Percentiles rank a stretch among this genome's conserved stretches.
phyloP scores from a whole-genome alignment of 257 asterid genomes.

The Przewalskia tangutica region DNA sequence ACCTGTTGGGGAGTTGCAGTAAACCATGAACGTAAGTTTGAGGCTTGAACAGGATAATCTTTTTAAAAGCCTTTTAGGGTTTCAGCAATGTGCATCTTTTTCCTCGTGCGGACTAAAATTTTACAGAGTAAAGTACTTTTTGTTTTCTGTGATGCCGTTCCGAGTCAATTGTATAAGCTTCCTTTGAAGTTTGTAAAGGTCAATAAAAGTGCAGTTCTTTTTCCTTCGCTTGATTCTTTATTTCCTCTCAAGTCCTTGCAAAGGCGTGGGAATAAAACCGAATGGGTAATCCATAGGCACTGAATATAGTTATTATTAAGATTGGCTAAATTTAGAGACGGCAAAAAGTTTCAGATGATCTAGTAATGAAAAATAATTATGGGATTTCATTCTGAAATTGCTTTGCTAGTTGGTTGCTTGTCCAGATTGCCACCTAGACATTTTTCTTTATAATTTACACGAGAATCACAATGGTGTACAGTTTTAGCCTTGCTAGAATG shows the following conservation, averaged over 20 bases:
- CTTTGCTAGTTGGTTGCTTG: background rate
- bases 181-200: background rate
- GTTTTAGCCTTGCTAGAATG: constrained; percentile 21
- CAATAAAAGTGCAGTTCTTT: background rate
- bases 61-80: background rate
- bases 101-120: background rate
- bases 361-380: background rate
- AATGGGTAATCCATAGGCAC: background rate
- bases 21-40: background rate
- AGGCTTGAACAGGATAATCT: background rate
- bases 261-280: background rate
- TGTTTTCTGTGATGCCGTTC: no score
- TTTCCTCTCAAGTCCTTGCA: background rate
- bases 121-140: background rate
- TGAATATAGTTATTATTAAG: background rate
- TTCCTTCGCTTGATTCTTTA: background rate
- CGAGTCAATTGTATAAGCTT: background rate
- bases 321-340: background rate
- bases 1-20: constrained; percentile 94
- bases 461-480: background rate
- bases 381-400: background rate
- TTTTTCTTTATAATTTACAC: background rate
- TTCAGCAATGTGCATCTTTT: background rate
- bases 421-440: background rate
- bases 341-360: background rate